Evolutionary conservation across 257 asterid species (phyloP).

Genomic region (Apocynum venetum): DNA sequence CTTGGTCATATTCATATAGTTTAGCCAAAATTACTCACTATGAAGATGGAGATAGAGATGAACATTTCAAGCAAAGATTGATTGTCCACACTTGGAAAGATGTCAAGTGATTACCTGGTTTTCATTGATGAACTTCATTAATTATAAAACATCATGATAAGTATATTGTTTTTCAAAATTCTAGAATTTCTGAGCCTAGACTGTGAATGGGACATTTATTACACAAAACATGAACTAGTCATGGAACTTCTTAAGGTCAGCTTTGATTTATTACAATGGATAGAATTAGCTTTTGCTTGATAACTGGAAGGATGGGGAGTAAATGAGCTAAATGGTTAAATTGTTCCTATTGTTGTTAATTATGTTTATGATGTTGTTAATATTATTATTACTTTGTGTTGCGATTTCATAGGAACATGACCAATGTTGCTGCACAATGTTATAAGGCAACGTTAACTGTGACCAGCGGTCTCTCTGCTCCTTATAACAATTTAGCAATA

Average conservation of each 20-base stretch:
- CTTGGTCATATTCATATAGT: neutral
- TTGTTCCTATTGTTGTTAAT: neutral
- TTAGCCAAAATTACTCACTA: neutral
- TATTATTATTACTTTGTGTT: neutral
- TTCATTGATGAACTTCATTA: neutral
- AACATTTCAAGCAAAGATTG: neutral
- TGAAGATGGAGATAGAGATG: neutral
- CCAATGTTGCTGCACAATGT: constrained; percentile 91
- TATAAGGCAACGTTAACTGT: constrained; percentile 88
- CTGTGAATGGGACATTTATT: neutral
- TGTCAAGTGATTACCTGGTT: neutral
- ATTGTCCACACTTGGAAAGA: neutral
- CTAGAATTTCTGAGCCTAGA: neutral
- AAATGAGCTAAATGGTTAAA: neutral
- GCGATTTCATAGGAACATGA: constrained; percentile 69
- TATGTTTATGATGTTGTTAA: neutral
- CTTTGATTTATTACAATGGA: neutral
- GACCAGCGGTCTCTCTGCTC: constrained; percentile 95
- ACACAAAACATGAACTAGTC: neutral
- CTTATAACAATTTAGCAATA: constrained; percentile 88
- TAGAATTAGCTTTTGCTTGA: neutral
- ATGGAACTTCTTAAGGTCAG: neutral
- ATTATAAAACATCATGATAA: neutral
- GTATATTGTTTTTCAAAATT: neutral
- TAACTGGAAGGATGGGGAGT: neutral